A percentile compares a stretch with the other conserved stretches of the same genome.
Conservation (phyloP, 2,329 filamentous ascomycete species). For the Nemania sp. region DNA sequence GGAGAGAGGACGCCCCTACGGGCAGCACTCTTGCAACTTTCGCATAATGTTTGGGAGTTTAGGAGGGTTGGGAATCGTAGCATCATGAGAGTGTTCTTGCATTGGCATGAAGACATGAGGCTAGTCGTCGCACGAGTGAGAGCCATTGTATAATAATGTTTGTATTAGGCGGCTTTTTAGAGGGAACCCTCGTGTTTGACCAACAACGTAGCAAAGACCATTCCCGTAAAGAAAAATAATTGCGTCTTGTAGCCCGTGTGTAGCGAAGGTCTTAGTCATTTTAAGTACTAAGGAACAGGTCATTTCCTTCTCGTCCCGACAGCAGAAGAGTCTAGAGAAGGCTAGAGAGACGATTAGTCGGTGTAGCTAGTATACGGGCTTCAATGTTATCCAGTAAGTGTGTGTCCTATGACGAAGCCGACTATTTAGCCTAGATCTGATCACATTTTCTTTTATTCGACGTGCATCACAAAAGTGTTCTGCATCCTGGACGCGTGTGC, state of each 20-base stretch:
- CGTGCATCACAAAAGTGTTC: constrained; percentile 8
- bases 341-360: neutral
- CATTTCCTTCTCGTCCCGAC: neutral
- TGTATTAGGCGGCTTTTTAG: constrained; percentile 39
- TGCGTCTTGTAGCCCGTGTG: neutral
- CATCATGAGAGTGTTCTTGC: constrained; percentile 29
- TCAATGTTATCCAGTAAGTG: neutral
- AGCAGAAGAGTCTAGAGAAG: neutral
- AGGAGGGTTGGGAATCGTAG: constrained; percentile 26
- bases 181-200: neutral
- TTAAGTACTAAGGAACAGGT: neutral
- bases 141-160: constrained; percentile 49
- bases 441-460: neutral
- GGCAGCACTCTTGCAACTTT: constrained; percentile 16
- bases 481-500: constrained; percentile 27
- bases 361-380: neutral
- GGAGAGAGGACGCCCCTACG: neutral
- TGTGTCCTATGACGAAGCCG: constrained; percentile 12
- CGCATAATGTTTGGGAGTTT: constrained; percentile 32
- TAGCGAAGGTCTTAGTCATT: neutral
- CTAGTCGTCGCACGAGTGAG: constrained; percentile 24
- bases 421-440: neutral
- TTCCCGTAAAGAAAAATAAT: constrained; percentile 1
- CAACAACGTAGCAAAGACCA: constrained; percentile 17
- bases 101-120: constrained; percentile 28